These are phyloP conservation scores for Leccinum longicurvipes DNA, from an alignment of 768 basidiomycete species.

Conservation along the genomic window DNA sequence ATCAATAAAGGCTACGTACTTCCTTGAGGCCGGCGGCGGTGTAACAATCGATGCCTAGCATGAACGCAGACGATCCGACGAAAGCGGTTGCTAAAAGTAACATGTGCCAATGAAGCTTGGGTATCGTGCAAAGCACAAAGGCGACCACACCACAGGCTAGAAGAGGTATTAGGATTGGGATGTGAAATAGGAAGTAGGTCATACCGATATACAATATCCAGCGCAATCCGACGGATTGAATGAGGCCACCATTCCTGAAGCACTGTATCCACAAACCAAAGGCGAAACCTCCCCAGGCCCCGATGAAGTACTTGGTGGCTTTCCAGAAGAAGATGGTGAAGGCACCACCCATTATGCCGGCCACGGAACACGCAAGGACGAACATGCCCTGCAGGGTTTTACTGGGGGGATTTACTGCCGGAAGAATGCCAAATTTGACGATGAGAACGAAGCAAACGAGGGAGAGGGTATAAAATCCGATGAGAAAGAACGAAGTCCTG, in stretches of 20 bases:
- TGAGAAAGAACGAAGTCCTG: constrained; percentile 92
- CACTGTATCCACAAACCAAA: constrained; percentile 86
- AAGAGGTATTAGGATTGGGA: constrained; percentile 13
- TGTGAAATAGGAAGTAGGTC: constrained; percentile 18
- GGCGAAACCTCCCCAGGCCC: constrained; percentile 68
- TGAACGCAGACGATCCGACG: constrained; percentile 88
- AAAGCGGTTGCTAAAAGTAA: constrained; percentile 83
- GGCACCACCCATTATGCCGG: constrained; percentile 81
- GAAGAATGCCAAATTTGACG: constrained; percentile 80
- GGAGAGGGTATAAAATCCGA: constrained; percentile 86
- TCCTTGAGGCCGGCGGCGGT: constrained; percentile 91
- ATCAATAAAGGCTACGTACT: constrained; percentile 40
- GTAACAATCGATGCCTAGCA: constrained; percentile 92
- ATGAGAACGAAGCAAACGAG: constrained; percentile 87
- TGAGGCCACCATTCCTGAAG: constrained; percentile 78
- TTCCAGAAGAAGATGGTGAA: constrained; percentile 93
- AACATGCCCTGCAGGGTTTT: constrained; percentile 85
- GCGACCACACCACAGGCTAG: constrained; percentile 69
- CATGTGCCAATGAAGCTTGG: constrained; percentile 83
- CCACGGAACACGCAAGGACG: constrained; percentile 75
- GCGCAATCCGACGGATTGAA: constrained; percentile 70
- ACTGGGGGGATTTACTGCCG: constrained; percentile 78
- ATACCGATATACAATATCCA: constrained; percentile 90
- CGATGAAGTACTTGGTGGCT: constrained; percentile 75
- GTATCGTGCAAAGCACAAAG: constrained; percentile 81